Evolutionary conservation across 306 rosid species (phyloP).

Genomic region (Mucuna pruriens): DNA sequence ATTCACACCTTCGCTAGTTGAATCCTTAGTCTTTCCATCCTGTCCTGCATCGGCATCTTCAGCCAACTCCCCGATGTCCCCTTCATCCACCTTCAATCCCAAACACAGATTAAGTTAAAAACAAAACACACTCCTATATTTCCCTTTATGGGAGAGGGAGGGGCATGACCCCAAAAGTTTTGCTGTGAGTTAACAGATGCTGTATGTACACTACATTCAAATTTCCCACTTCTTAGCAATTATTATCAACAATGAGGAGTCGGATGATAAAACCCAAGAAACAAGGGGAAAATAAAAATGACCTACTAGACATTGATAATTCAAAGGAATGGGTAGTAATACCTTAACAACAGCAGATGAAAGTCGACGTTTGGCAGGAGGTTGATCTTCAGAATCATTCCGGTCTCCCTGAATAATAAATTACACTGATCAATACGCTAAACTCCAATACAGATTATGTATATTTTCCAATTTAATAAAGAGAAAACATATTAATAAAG

Average conservation of each 20-base stretch:
- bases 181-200: background rate
- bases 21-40: constrained; percentile 50
- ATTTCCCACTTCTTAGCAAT: constrained; percentile 2
- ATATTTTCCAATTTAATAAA: no score
- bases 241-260: background rate
- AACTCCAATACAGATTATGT: no score
- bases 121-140: background rate
- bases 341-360: constrained; percentile 97
- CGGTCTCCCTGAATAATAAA: constrained; percentile 59
- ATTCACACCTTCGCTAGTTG: constrained; percentile 36
- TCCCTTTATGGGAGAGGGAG: background rate
- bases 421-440: background rate
- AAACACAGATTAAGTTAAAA: constrained; percentile 27
- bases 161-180: background rate
- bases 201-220: background rate
- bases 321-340: background rate
- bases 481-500: no score
- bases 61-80: constrained; percentile 71
- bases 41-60: constrained; percentile 58
- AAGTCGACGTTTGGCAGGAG: constrained; percentile 76
- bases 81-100: constrained; percentile 72
- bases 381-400: constrained; percentile 73
- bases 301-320: background rate
- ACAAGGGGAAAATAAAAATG: background rate
- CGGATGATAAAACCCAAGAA: background rate